Evolutionary conservation across 2,329 filamentous ascomycete genomes (phyloP).

Genomic region (Xylaria multiplex): DNA sequence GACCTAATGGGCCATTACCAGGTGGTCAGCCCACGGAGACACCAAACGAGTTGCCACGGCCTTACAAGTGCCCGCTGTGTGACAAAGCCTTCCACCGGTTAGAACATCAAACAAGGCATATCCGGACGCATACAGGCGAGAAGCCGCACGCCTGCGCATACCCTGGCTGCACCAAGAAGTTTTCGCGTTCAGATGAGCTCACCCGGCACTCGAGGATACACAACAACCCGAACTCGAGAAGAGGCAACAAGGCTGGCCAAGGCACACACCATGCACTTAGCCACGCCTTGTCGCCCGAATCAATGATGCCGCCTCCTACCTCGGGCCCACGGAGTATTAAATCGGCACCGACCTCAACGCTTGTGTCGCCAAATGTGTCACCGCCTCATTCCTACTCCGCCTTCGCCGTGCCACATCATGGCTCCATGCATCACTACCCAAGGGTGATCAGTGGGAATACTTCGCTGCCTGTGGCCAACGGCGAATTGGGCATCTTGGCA

Average conservation of each 20-base stretch:
- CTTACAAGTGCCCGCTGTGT: slow-evolving; percentile 98
- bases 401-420: slow-evolving; percentile 64
- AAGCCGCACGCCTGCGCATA: slow-evolving; percentile 98
- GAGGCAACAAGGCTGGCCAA: slow-evolving; percentile 82
- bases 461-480: slow-evolving; percentile 51
- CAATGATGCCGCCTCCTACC: slow-evolving; percentile 77
- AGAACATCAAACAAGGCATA: slow-evolving; percentile 91
- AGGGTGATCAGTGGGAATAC: slow-evolving; percentile 55
- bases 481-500: slow-evolving; percentile 69
- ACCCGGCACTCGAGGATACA: slow-evolving; percentile 98
- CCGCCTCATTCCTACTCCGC: slow-evolving; percentile 89
- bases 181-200: slow-evolving; percentile 94
- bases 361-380: slow-evolving; percentile 94
- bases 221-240: slow-evolving; percentile 96
- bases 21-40: slow-evolving; percentile 70
- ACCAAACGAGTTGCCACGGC: slow-evolving; percentile 80
- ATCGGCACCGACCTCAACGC: slow-evolving; percentile 85
- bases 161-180: slow-evolving; percentile 95
- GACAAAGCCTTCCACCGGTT: slow-evolving; percentile 98
- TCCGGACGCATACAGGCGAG: slow-evolving; percentile 96
- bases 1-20: slow-evolving; percentile 71
- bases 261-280: slow-evolving; percentile 56
- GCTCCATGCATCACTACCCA: slow-evolving; percentile 60
- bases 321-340: slow-evolving; percentile 80
- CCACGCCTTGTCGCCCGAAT: slow-evolving; percentile 62